Base-by-base conservation (phyloP, 2,329 filamentous ascomycete genomes). In the Fusarium succisae region DNA sequence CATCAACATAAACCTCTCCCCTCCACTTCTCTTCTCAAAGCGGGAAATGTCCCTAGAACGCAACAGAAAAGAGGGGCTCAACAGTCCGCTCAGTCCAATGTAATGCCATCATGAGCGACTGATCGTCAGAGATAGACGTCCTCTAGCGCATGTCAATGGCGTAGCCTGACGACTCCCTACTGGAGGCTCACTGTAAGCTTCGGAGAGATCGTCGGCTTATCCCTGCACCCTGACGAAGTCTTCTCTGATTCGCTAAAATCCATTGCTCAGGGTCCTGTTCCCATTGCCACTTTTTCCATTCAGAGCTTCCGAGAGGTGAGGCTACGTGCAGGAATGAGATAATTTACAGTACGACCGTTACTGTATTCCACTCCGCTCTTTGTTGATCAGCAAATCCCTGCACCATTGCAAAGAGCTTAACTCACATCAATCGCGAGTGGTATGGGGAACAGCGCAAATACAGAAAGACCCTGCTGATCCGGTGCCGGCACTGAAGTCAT, bases 401-500 rank as follows among this genome's bases (percentile, higher is more conserved):
- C 47, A 50, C 13, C 28, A 44, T 5, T 38, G 63, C 54, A 28
- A 68, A 66, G 57, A 57, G 51, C 72, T 69, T 62, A 61, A 73
- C 58, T 71, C 15, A 22, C 41, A 43, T 53, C 50, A 66, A 60
- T 50, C 30, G 43, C 51, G 39, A 66, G 45, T 39, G 38, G 44
- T 32, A 67, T 60, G 63, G 61, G 50, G 56, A 30, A 55, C 43
- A 50, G 28, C 26, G 63, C 66, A 39, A 48, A 64, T 48, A 53
- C 44, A 70, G 72, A 66, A 78, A 75, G 76, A 77, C 74, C 69
- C 74, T 79, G 77, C 56, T 75, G 77, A 79, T 79, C 77, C 54
- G 50, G 70, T 51, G 38, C 66, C 65, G 65, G 69, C 63, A 72
- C 61, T 76, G 70, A 72, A 72, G 69, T 77, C 70, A 76, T 73